These are phyloP conservation scores for Magnolia changhungtana DNA, from an alignment of 164 flowering plant species.

Conservation along the genomic window DNA sequence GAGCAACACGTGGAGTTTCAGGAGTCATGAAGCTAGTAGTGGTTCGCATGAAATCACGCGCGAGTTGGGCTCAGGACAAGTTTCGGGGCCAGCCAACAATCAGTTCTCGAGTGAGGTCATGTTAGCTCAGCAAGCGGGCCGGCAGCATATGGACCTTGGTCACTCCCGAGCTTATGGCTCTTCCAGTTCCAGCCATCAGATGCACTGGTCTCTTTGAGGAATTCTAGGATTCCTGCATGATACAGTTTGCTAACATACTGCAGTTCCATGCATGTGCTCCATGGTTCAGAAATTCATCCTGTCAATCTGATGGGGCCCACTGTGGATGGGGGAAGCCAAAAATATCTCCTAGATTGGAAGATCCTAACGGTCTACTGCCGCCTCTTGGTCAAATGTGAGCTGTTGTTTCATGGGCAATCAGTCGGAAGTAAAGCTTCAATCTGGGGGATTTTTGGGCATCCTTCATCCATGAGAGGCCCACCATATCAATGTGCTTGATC, in stretches of 20 bases:
- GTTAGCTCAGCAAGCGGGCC: conserved; percentile 39
- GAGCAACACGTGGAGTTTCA: conserved; percentile 45
- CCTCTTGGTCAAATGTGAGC: neutral
- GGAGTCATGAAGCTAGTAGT: conserved; percentile 30
- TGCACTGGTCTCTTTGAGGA: conserved; percentile 51
- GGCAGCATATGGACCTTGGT: conserved; percentile 49
- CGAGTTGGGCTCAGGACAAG: conserved; percentile 41
- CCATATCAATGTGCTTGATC: neutral
- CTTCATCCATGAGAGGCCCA: neutral
- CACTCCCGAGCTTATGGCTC: conserved; percentile 41
- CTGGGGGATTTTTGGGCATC: neutral
- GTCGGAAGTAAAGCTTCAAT: too few species aligned
- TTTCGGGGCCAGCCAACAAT: conserved; percentile 28
- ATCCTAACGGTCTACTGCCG: neutral
- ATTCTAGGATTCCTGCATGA: neutral
- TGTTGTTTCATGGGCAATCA: too few species aligned
- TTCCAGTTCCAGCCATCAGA: conserved; percentile 33
- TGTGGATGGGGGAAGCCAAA: neutral
- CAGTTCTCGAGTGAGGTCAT: conserved; percentile 36
- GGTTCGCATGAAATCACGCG: conserved; percentile 35
- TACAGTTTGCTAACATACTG: neutral
- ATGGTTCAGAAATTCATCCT: too few species aligned
- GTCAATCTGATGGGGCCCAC: neutral
- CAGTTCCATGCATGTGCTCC: neutral
- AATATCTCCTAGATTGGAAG: neutral